These are phyloP conservation scores for Dactylellina leptospora DNA, from an alignment of 2,329 filamentous ascomycete species.

Conservation along the genomic window DNA sequence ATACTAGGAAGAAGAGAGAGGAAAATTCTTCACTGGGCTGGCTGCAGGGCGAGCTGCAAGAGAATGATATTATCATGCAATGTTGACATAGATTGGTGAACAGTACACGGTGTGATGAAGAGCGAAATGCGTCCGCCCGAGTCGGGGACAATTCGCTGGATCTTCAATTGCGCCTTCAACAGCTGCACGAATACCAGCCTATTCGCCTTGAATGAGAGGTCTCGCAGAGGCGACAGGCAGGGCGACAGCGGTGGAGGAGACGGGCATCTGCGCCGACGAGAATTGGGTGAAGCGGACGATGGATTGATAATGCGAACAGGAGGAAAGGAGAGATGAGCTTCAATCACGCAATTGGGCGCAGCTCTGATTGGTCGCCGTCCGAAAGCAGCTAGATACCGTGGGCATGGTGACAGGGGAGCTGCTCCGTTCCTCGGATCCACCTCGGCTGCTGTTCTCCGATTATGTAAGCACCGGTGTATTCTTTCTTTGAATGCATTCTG, in stretches of 20 bases:
- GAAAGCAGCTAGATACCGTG: neutral
- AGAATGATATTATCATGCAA: too few species aligned
- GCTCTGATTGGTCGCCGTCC: slow-evolving; percentile 19
- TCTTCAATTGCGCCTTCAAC: too few species aligned
- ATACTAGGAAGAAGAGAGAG: too few species aligned
- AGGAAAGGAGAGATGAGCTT: slow-evolving; percentile 35
- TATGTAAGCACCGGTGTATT: too few species aligned
- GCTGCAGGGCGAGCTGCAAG: too few species aligned
- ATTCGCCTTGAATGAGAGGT: neutral
- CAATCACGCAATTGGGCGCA: slow-evolving; percentile 40
- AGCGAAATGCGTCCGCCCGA: neutral
- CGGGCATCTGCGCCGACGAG: slow-evolving; percentile 37
- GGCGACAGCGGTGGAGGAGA: neutral
- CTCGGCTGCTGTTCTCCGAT: too few species aligned
- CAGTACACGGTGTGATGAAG: slow-evolving; percentile 27
- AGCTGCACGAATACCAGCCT: too few species aligned
- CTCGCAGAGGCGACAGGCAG: neutral
- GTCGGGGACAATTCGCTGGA: slow-evolving; percentile 6
- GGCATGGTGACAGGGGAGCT: neutral
- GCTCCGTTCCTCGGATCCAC: neutral
- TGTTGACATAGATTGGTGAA: too few species aligned
- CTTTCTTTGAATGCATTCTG: too few species aligned
- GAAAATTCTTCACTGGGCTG: slow-evolving; percentile 20
- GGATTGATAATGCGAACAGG: neutral
- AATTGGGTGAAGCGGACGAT: neutral